phyloP scores from a whole-genome alignment of 2,329 filamentous ascomycete genomes.

The Epichloe typhina region DNA sequence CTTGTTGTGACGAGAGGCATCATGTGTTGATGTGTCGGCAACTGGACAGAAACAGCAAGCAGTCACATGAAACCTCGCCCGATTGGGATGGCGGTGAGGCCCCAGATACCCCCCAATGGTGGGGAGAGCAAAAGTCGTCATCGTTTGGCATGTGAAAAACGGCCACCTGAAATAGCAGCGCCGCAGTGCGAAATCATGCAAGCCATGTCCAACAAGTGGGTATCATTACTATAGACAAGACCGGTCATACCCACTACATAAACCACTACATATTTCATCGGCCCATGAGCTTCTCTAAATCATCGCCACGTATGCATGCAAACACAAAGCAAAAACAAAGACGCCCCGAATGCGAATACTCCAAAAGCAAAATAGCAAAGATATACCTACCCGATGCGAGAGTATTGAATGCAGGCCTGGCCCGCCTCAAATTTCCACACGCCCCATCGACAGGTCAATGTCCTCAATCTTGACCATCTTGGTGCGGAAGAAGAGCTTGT shows the following conservation, averaged over 20 bases:
- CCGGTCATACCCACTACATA: background rate
- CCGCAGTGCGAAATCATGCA: background rate
- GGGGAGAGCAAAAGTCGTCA: too few species aligned
- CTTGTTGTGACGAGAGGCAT: background rate
- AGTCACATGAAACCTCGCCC: background rate
- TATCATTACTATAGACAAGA: conserved; percentile 5
- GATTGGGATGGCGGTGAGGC: conserved; percentile 3
- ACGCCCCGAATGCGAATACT: background rate
- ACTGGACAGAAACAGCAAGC: conserved; percentile 1
- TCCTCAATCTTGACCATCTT: conserved; percentile 23
- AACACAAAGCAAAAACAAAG: background rate
- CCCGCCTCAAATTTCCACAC: background rate
- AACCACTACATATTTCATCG: background rate
- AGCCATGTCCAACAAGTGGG: background rate
- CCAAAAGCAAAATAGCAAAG: too few species aligned
- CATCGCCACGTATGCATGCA: conserved; percentile 3
- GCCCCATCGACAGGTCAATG: conserved; percentile 19
- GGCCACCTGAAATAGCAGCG: too few species aligned
- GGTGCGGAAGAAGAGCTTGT: conserved; percentile 38
- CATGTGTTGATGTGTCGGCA: background rate
- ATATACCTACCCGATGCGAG: too few species aligned
- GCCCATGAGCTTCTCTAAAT: background rate
- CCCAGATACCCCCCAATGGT: too few species aligned
- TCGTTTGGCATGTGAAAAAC: too few species aligned
- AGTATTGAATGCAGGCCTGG: too few species aligned